These are phyloP conservation scores for Parietichytrium sp. DNA, from an alignment of 108 stramenopile species.

Conservation along the genomic window DNA sequence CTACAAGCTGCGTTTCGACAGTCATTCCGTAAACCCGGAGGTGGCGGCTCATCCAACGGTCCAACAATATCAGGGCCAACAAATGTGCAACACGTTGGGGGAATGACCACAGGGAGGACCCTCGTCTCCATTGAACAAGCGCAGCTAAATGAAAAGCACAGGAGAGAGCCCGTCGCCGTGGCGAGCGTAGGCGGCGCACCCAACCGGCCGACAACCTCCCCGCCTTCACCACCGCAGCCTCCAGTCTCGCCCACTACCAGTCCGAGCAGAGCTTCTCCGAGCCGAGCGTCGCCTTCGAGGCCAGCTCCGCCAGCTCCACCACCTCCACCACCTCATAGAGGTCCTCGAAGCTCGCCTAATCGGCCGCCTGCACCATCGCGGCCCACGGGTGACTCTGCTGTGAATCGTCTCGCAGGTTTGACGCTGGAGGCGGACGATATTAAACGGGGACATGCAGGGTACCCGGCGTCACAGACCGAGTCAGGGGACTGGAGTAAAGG, in stretches of 20 bases:
- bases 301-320: background rate
- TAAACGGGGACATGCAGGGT: background rate
- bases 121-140: background rate
- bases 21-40: background rate
- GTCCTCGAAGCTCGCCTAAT: background rate
- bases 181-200: background rate
- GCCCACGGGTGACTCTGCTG: background rate
- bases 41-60: background rate
- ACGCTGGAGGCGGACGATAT: background rate
- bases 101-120: background rate
- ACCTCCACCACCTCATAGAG: background rate
- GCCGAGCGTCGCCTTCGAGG: background rate
- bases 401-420: background rate
- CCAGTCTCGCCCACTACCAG: background rate
- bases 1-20: no score
- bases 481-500: background rate
- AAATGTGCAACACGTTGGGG: conserved; percentile 9
- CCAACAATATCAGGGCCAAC: conserved; percentile 27
- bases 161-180: background rate
- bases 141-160: background rate
- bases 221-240: background rate
- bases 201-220: background rate
- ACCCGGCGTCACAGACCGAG: background rate
- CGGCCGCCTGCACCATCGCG: background rate
- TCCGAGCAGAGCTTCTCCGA: no score